Conservation (phyloP, 257 asterid genomes). For the Anisodus acutangulus region DNA sequence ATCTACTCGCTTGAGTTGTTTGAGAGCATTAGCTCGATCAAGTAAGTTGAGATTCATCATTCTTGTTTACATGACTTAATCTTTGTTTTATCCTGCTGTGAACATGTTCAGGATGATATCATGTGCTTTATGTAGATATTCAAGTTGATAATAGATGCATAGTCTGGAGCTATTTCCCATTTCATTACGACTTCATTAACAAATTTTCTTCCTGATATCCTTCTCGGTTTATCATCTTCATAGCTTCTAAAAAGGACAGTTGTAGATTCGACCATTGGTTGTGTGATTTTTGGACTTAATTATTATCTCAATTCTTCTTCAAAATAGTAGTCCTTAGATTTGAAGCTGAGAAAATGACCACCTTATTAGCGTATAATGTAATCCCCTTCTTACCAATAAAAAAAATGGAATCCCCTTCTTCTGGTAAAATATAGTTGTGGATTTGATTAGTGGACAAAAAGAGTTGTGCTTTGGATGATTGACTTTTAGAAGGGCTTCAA, state of each 20-base stretch:
- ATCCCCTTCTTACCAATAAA: too few relatives aligned
- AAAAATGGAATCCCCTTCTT: not conserved
- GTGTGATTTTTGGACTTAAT: slow-evolving; percentile 19
- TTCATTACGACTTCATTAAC: not conserved
- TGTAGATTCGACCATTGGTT: not conserved
- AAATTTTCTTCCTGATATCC: not conserved
- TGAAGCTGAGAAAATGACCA: slow-evolving; percentile 11
- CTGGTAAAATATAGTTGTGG: not conserved
- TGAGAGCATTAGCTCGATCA: slow-evolving; percentile 73
- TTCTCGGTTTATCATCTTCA: not conserved
- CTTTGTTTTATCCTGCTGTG: slow-evolving; percentile 16
- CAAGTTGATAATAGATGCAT: not conserved
- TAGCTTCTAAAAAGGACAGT: not conserved
- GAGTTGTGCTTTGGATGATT: slow-evolving; percentile 7
- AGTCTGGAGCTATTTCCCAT: not conserved
- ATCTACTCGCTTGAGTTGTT: slow-evolving; percentile 78
- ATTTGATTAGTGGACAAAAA: not conserved
- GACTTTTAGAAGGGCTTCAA: slow-evolving; percentile 5
- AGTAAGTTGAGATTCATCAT: slow-evolving; percentile 45
- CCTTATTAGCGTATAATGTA: not conserved
- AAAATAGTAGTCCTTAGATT: not conserved
- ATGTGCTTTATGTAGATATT: slow-evolving; percentile 23
- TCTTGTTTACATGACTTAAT: not conserved
- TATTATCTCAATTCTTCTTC: slow-evolving; percentile 19
- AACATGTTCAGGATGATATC: slow-evolving; percentile 14